phyloP scores from a whole-genome alignment of 306 rosid genomes.

The Lagenaria siceraria region DNA sequence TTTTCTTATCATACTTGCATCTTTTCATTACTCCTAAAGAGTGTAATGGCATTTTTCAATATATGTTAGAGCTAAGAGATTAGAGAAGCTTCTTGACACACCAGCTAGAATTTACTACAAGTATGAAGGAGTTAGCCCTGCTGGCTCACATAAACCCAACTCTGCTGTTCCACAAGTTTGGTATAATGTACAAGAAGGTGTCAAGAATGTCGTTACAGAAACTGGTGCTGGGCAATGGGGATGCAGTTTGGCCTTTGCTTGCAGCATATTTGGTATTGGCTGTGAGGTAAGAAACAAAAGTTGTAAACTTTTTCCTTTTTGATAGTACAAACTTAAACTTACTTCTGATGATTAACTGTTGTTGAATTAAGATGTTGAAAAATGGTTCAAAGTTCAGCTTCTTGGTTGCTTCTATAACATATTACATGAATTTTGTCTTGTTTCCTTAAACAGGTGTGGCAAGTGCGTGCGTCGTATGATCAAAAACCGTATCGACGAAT shows the following conservation, averaged over 20 bases:
- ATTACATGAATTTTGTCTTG: neutral
- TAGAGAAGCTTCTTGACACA: slow-evolving; percentile 82
- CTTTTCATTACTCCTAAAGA: too few relatives aligned
- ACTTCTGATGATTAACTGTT: neutral
- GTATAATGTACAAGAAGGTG: slow-evolving; percentile 73
- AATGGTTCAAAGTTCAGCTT: neutral
- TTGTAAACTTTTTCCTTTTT: too few relatives aligned
- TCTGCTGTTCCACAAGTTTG: slow-evolving; percentile 90
- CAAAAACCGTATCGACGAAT: slow-evolving; percentile 71
- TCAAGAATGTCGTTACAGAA: slow-evolving; percentile 83
- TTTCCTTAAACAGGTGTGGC: slow-evolving; percentile 63
- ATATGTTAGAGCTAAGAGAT: slow-evolving; percentile 65
- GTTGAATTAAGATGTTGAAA: neutral
- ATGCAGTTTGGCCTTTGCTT: slow-evolving; percentile 82
- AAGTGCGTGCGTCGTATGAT: slow-evolving; percentile 87
- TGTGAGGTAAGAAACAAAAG: slow-evolving; percentile 48
- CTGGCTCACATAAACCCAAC: slow-evolving; percentile 93
- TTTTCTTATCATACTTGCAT: too few relatives aligned
- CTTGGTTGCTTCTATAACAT: neutral
- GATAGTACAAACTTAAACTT: too few relatives aligned
- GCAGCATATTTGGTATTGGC: slow-evolving; percentile 69
- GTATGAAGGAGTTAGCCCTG: slow-evolving; percentile 90
- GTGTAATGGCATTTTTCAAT: too few relatives aligned
- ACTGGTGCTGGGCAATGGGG: slow-evolving; percentile 99
- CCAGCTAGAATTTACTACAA: slow-evolving; percentile 94